Percentiles rank a stretch among this genome's conserved stretches.
Conservation (phyloP, 2,329 filamentous ascomycete genomes). For the Aspergillus sp. region DNA sequence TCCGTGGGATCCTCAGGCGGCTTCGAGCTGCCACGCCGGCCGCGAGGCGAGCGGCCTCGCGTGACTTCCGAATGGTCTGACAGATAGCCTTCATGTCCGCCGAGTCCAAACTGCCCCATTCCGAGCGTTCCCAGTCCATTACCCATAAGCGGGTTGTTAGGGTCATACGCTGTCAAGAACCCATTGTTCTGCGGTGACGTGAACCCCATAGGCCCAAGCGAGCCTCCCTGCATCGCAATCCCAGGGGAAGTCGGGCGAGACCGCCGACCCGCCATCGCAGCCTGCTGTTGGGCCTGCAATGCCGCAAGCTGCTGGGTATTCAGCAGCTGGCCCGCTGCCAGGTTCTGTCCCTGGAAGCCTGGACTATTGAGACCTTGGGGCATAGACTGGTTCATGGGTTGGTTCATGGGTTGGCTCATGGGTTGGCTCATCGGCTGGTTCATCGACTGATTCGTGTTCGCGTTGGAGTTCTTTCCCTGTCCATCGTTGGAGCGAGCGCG, state of each 20-base stretch:
- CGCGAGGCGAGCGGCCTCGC: slow-evolving; percentile 83
- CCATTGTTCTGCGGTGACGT: slow-evolving; percentile 89
- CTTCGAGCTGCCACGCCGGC: slow-evolving; percentile 88
- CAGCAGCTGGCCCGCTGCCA: slow-evolving; percentile 79
- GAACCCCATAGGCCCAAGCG: slow-evolving; percentile 59
- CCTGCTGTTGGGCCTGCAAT: slow-evolving; percentile 59
- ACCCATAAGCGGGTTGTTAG: slow-evolving; percentile 59
- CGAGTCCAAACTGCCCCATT: slow-evolving; percentile 61
- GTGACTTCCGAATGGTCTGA: slow-evolving; percentile 89
- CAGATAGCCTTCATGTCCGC: slow-evolving; percentile 71
- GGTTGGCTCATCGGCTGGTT: too few relatives aligned
- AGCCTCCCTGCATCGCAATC: slow-evolving; percentile 61
- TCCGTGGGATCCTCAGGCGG: slow-evolving; percentile 97
- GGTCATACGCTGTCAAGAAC: slow-evolving; percentile 80
- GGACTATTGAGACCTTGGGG: slow-evolving; percentile 57
- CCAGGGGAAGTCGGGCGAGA: slow-evolving; percentile 87
- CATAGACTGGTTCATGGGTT: slow-evolving; percentile 56
- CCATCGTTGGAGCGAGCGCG: slow-evolving; percentile 83
- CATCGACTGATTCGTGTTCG: slow-evolving; percentile 36
- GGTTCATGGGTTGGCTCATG: too few relatives aligned
- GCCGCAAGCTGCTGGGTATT: slow-evolving; percentile 76
- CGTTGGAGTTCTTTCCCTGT: slow-evolving; percentile 32
- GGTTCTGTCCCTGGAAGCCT: slow-evolving; percentile 60
- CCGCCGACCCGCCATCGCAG: slow-evolving; percentile 54
- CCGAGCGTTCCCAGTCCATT: slow-evolving; percentile 62